Base-by-base conservation (phyloP, 169 alveolate species). In the Plasmodium relictum region DNA sequence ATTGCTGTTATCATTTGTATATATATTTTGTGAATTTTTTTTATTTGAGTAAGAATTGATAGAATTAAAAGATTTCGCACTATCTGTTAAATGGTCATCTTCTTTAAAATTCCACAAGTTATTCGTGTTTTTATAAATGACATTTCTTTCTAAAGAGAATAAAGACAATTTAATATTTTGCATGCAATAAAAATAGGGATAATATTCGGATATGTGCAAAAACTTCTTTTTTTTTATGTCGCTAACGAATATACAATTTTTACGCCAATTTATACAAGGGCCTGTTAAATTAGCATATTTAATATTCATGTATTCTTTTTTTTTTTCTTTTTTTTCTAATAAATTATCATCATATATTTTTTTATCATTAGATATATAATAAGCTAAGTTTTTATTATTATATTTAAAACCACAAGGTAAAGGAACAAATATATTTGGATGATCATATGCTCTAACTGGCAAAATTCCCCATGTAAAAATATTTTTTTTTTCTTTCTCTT, bases 391-490 rank as follows among this genome's bases (percentile, higher is more conserved):
- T 68, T 93, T 95, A 87, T 93, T 94, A 26, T 94, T 94, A 45
- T 93, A 94, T 52, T 94, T 92, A 69, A 93, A 96, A 9, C 98
- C 98, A 62, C 97, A 97, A 2, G 98, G 98, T 37, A 96, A 92
- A 0, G 98, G 97, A 54, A 96, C 96, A 52, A 95, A 85, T 14
- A 88, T 93, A 41, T 96, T 92, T 16, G 98, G 98, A 65, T 88
- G 95, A 59, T 96, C 97, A 39, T 93, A 65, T 14, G 98, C 98
- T 41, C 98, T 88, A 20, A 96, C 96, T 8, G 98, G 98, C 65
- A 96, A 92, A 10, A 95, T 89, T 0, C 98, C 98, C 98, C 98
- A 96, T 24, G 96, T 93, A 88, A 95, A 96, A 26, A 88, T 85
- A 69, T 90, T 88, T 22, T 93, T 92, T 26, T 68, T 70, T 89